phyloP scores from a whole-genome alignment of 106 monocot species.

The Platanthera guangdongensis region DNA sequence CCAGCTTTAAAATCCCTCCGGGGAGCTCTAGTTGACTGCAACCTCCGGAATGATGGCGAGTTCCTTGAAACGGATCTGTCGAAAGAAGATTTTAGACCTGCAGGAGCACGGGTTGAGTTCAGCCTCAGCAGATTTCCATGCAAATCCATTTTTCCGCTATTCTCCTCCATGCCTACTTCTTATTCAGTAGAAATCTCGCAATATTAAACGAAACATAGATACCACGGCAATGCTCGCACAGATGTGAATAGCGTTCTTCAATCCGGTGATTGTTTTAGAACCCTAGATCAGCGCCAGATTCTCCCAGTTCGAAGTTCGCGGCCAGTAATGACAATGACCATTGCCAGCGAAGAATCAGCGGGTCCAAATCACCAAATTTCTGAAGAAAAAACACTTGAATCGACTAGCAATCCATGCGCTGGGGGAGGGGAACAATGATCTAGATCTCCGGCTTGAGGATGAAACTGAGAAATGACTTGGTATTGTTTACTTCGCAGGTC shows the following conservation, averaged over 20 bases:
- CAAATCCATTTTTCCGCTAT: slow-evolving; percentile 24
- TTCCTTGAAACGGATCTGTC: slow-evolving; percentile 26
- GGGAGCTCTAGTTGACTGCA: slow-evolving; percentile 34
- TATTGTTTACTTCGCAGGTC: neutral
- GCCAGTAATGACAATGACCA: too few species aligned
- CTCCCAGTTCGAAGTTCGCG: too few species aligned
- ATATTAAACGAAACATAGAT: neutral
- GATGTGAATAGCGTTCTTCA: neutral
- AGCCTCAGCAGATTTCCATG: slow-evolving; percentile 29
- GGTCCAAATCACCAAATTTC: neutral
- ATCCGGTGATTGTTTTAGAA: neutral
- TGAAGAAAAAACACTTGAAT: neutral
- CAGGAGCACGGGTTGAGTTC: slow-evolving; percentile 18
- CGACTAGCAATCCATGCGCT: too few species aligned
- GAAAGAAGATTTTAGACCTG: slow-evolving; percentile 11
- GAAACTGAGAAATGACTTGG: neutral
- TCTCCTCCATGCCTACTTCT: slow-evolving; percentile 43
- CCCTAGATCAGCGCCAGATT: neutral
- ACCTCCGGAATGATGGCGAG: slow-evolving; percentile 46
- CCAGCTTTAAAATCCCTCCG: slow-evolving; percentile 38
- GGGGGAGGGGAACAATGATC: neutral
- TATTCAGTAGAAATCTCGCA: slow-evolving; percentile 5
- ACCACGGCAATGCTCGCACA: neutral
- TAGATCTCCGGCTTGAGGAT: neutral
- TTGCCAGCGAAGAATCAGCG: too few species aligned